Percentiles rank a stretch among this genome's conserved stretches.
Conservation (phyloP, 352 stramenopile species). For the Pythium insidiosum region DNA sequence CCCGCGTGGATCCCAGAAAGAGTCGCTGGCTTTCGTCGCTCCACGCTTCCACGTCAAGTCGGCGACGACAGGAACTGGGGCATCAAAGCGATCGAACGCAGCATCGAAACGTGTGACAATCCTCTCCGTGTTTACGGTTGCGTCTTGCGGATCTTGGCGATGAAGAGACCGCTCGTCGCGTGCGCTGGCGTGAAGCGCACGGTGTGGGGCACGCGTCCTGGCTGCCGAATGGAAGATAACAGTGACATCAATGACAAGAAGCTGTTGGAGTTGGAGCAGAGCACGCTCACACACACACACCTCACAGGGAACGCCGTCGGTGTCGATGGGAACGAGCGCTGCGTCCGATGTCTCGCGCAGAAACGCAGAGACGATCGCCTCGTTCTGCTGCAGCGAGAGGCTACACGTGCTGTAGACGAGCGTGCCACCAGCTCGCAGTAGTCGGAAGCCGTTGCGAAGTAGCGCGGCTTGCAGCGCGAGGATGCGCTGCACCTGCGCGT, state of each 20-base stretch:
- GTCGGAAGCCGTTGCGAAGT: slow-evolving; percentile 79
- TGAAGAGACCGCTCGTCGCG: slow-evolving; percentile 66
- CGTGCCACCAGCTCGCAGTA: slow-evolving; percentile 79
- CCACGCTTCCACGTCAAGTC: too few species aligned
- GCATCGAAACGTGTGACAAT: too few species aligned
- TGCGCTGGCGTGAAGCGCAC: slow-evolving; percentile 68
- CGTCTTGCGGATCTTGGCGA: slow-evolving; percentile 49
- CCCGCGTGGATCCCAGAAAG: too few species aligned
- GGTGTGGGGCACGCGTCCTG: slow-evolving; percentile 32
- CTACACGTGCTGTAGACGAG: slow-evolving; percentile 96
- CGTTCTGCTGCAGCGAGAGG: slow-evolving; percentile 90
- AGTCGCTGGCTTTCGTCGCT: too few species aligned
- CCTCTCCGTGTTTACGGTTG: too few species aligned
- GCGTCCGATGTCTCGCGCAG: slow-evolving; percentile 39
- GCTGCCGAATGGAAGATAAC: slow-evolving; percentile 1
- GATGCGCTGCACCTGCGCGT: slow-evolving; percentile 44
- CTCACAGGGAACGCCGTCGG: slow-evolving; percentile 34
- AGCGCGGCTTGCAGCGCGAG: slow-evolving; percentile 47
- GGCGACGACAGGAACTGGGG: too few species aligned
- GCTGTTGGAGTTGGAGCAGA: too few species aligned
- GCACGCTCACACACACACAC: too few species aligned
- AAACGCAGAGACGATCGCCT: slow-evolving; percentile 85
- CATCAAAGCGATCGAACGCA: too few species aligned
- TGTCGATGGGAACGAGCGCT: slow-evolving; percentile 27
- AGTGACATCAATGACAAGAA: too few species aligned